Evolutionary conservation across 2,329 filamentous ascomycete species (phyloP).

Genomic region (Stagonosporopsis chrysanthemi): DNA sequence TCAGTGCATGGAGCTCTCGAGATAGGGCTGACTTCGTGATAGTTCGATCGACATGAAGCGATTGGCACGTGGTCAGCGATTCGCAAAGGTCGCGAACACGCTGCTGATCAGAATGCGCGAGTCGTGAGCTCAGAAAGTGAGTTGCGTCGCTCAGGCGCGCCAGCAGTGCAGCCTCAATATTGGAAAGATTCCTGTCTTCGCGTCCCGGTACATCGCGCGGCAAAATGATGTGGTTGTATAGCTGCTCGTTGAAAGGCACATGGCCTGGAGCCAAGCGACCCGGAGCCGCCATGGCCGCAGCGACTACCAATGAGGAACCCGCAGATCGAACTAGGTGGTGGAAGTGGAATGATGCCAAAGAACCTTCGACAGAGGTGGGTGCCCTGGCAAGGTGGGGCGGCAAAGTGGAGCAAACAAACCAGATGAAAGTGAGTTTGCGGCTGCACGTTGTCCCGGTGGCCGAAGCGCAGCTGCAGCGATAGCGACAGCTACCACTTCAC

Average conservation of each 20-base stretch:
- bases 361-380: not conserved
- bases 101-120: slow-evolving; percentile 15
- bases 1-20: slow-evolving; percentile 28
- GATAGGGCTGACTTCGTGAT: slow-evolving; percentile 33
- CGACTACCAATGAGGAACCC: not conserved
- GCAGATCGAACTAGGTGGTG: not conserved
- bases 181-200: slow-evolving; percentile 39
- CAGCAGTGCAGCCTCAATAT: slow-evolving; percentile 40
- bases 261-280: slow-evolving; percentile 12
- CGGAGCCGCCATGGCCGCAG: slow-evolving; percentile 26
- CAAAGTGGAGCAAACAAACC: not conserved
- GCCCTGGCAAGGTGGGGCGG: not conserved
- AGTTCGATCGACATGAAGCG: slow-evolving; percentile 33
- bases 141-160: slow-evolving; percentile 39
- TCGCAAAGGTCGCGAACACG: slow-evolving; percentile 26
- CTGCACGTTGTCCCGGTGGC: slow-evolving; percentile 1
- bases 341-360: no score
- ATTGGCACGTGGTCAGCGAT: slow-evolving; percentile 25
- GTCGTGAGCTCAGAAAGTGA: slow-evolving; percentile 23
- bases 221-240: slow-evolving; percentile 50
- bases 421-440: slow-evolving; percentile 9
- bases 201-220: slow-evolving; percentile 50
- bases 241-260: slow-evolving; percentile 15
- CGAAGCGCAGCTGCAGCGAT: slow-evolving; percentile 14
- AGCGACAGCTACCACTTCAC: slow-evolving; percentile 1